Percentiles rank a stretch among this genome's conserved stretches.
These are phyloP conservation scores for Aspergillus transmontanensis DNA, from an alignment of 2,329 filamentous ascomycete species.

Conservation along the genomic window DNA sequence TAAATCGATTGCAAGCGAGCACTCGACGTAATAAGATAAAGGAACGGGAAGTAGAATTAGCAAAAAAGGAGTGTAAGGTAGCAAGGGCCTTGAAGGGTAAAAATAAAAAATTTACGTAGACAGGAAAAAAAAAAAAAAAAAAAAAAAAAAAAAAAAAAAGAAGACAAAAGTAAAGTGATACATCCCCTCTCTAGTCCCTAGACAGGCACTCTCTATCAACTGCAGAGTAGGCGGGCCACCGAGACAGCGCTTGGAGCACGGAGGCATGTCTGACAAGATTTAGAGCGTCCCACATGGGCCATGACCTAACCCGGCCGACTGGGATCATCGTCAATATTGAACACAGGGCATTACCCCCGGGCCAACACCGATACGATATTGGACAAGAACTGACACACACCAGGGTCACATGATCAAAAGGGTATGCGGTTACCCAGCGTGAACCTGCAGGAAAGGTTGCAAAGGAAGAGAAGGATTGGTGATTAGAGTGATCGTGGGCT, in stretches of 20 bases:
- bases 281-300: conserved; percentile 24
- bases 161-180: conserved; percentile 24
- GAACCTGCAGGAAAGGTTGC: conserved; percentile 31
- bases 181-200: conserved; percentile 20
- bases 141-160: conserved; percentile 9
- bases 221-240: conserved; percentile 22
- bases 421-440: conserved; percentile 37
- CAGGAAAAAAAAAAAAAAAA: conserved; percentile 8
- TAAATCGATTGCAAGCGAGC: background rate
- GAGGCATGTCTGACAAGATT: conserved; percentile 37
- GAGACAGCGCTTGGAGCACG: conserved; percentile 26
- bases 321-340: conserved; percentile 29
- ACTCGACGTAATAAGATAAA: conserved; percentile 8
- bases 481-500: conserved; percentile 17
- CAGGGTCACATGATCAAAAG: conserved; percentile 41
- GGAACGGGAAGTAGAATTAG: conserved; percentile 5
- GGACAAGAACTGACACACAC: conserved; percentile 26
- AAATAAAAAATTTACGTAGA: background rate
- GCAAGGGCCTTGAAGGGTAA: conserved; percentile 1
- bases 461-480: conserved; percentile 24
- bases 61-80: background rate
- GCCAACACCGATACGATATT: conserved; percentile 27
- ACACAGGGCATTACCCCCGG: conserved; percentile 22
- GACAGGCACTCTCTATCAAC: conserved; percentile 17
- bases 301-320: conserved; percentile 24